These are phyloP conservation scores for Corylus avellana DNA, from an alignment of 306 rosid genomes.

Conservation along the genomic window DNA sequence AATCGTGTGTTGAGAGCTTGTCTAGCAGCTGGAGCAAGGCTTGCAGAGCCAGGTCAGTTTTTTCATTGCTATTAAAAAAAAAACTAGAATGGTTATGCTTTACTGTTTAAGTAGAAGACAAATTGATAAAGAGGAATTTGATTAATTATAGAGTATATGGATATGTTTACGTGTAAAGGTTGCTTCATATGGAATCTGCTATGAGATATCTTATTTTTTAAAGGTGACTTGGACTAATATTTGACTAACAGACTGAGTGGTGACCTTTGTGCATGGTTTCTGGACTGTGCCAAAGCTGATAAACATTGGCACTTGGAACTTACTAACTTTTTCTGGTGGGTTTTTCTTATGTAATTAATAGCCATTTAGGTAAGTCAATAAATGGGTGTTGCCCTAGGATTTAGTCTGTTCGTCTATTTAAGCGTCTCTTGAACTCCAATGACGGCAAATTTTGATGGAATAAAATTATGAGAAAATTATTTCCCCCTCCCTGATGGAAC, in stretches of 20 bases:
- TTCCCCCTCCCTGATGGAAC: neutral
- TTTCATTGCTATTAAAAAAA: neutral
- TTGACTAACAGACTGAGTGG: neutral
- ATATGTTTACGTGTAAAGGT: neutral
- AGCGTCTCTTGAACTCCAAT: too few relatives aligned
- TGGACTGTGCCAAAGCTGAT: neutral
- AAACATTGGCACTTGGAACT: neutral
- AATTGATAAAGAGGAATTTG: neutral
- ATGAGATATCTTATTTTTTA: neutral
- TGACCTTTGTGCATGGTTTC: neutral
- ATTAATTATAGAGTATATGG: neutral
- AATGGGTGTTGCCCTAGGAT: too few relatives aligned
- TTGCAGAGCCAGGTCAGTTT: conserved; percentile 80
- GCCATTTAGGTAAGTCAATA: neutral
- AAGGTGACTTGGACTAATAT: neutral
- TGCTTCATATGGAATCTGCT: neutral
- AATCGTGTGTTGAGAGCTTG: conserved; percentile 88
- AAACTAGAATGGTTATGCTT: neutral
- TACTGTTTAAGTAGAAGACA: neutral
- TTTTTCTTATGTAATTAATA: neutral
- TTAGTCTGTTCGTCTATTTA: too few relatives aligned
- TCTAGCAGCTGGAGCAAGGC: conserved; percentile 87
- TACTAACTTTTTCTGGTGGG: neutral
- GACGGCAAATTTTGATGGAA: too few relatives aligned
- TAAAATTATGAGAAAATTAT: too few relatives aligned